Percentiles rank a stretch among this genome's conserved stretches.
Conservation (phyloP, 2,329 filamentous ascomycete genomes). For the Cladosporium cucumerinum region DNA sequence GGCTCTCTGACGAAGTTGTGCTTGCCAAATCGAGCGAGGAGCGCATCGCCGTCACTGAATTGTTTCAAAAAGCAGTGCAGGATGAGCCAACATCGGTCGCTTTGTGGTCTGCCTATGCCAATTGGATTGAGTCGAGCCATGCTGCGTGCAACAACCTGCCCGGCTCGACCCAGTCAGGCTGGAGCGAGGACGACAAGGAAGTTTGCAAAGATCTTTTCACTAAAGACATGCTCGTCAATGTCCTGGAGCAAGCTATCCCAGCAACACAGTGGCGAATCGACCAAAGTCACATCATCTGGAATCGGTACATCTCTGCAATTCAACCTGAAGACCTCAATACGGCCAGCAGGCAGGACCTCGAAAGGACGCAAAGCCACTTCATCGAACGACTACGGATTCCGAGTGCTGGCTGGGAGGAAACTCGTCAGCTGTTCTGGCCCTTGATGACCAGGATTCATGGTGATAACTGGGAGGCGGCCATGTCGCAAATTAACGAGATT, state of each 20-base stretch:
- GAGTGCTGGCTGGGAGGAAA: constrained; percentile 71
- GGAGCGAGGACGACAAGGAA: constrained; percentile 64
- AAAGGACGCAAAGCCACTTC: constrained; percentile 66
- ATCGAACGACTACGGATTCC: constrained; percentile 68
- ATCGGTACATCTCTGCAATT: constrained; percentile 63
- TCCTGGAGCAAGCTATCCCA: constrained; percentile 70
- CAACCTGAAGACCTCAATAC: constrained; percentile 58
- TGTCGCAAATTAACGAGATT: constrained; percentile 64
- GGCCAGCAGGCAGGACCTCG: constrained; percentile 51
- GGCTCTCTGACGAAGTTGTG: constrained; percentile 68
- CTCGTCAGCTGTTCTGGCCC: constrained; percentile 69
- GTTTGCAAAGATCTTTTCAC: constrained; percentile 70
- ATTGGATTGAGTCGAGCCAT: constrained; percentile 72
- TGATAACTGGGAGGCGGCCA: constrained; percentile 69
- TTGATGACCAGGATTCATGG: constrained; percentile 65
- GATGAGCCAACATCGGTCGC: constrained; percentile 71
- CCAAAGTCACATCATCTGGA: constrained; percentile 76
- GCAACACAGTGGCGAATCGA: constrained; percentile 70
- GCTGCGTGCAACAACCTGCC: constrained; percentile 58
- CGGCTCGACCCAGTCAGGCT: constrained; percentile 43
- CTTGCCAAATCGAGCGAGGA: constrained; percentile 61
- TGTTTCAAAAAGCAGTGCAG: constrained; percentile 65
- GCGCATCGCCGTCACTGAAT: constrained; percentile 66
- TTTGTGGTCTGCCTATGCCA: constrained; percentile 74
- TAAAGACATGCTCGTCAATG: constrained; percentile 61